phyloP scores from a whole-genome alignment of 805 yeast genomes.

The Metschnikowia bowlesiae region DNA sequence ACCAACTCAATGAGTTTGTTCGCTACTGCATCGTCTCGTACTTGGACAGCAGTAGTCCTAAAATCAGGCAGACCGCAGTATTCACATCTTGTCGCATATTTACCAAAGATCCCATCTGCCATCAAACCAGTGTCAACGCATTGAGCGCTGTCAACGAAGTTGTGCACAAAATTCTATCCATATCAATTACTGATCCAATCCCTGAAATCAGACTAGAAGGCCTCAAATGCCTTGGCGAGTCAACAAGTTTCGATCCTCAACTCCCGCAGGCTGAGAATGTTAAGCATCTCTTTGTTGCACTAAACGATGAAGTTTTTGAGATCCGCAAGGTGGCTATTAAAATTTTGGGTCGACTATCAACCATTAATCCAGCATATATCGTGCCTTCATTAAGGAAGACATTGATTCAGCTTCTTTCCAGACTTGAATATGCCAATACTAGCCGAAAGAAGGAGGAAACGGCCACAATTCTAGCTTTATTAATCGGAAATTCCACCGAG shows the following conservation, averaged over 20 bases:
- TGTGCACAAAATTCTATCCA: slow-evolving; percentile 69
- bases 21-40: slow-evolving; percentile 79
- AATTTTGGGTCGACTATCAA: slow-evolving; percentile 78
- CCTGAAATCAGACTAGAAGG: slow-evolving; percentile 83
- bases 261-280: slow-evolving; percentile 92
- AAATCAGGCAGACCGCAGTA: slow-evolving; percentile 80
- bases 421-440: slow-evolving; percentile 75
- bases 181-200: slow-evolving; percentile 84
- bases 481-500: slow-evolving; percentile 73
- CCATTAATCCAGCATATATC: slow-evolving; percentile 90
- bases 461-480: slow-evolving; percentile 65
- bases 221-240: slow-evolving; percentile 54
- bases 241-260: slow-evolving; percentile 81
- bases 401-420: slow-evolving; percentile 77
- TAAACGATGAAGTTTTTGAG: slow-evolving; percentile 85
- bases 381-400: slow-evolving; percentile 89
- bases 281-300: slow-evolving; percentile 74
- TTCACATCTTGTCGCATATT: slow-evolving; percentile 76
- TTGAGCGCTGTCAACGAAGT: slow-evolving; percentile 81
- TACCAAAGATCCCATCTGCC: slow-evolving; percentile 75
- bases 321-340: slow-evolving; percentile 74
- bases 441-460: slow-evolving; percentile 80
- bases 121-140: slow-evolving; percentile 76
- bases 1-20: slow-evolving; percentile 82
- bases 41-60: slow-evolving; percentile 72